Base-by-base conservation (phyloP, 768 basidiomycete species). In the Tricholoma terreum region DNA sequence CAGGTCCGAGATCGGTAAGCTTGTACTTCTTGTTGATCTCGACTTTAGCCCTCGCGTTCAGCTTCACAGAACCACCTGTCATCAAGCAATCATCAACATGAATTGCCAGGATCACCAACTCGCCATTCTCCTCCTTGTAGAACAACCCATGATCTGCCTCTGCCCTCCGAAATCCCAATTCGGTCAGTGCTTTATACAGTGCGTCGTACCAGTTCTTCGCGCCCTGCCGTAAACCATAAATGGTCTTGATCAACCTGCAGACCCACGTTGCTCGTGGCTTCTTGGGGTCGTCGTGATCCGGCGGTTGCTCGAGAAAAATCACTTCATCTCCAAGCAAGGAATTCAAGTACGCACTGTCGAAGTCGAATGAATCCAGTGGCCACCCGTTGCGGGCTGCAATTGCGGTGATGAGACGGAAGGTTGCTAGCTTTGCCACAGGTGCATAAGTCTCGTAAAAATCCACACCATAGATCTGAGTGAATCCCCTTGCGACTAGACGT, bases 131-230 rank as follows among this genome's bases (percentile, higher is more conserved):
- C 45, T 46, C 27, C 45, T 22, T 46, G 43, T 14, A 64, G 33
- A 67, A 73, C 4, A 71, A 52, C 8, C 68, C 63, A 27, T 64
- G 57, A 27, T 72, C 69, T 0, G 63, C 60, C 11, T 65, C 57
- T 19, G 49, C 43, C 2, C 51, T 38, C 1, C n/a, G 56, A 53
- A 71, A 66, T 2, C 60, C 60, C 31, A 70, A 50, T 52, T 63
- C 43, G 2, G 56, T 30, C 7, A 72, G 50, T 6, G 64, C 65
- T 17, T 61, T 36, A 15, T 51, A 42, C 0, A 75, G 58, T 15
- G 57, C 59, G 38, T 65, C 42, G 43, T 73, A 68, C n/a, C n/a
- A n/a, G n/a, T n/a, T n/a, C n/a, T n/a, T n/a, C n/a, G n/a, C n/a
- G n/a, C n/a, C 40, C 2, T n/a, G n/a, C n/a, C n/a, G n/a, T n/a